Conservation (phyloP, 1,284 basidiomycete species). For the Tilletia indica region DNA sequence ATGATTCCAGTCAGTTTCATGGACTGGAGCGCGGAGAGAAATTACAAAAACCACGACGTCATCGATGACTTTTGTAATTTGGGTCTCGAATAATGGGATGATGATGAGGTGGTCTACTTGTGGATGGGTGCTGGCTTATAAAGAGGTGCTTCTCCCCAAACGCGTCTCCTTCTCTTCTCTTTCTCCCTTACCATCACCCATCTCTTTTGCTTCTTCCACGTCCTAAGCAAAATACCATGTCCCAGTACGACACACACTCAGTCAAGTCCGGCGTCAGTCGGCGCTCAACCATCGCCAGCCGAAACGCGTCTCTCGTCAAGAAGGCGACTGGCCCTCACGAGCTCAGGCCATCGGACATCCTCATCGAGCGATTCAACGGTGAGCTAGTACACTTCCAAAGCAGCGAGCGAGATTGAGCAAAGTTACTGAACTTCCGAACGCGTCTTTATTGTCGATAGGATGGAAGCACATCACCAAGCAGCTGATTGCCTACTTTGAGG, state of each 20-base stretch:
- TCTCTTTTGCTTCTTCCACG: no score
- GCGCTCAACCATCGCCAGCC: conserved; percentile 55
- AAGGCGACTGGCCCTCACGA: conserved; percentile 66
- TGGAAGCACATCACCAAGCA: conserved; percentile 84
- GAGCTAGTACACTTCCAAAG: conserved; percentile 27
- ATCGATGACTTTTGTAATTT: no score
- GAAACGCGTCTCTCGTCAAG: conserved; percentile 58
- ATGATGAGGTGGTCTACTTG: no score
- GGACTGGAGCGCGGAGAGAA: no score
- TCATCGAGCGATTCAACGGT: conserved; percentile 75
- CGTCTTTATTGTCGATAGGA: conserved; percentile 59
- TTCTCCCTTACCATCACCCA: no score
- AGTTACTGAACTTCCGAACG: no score
- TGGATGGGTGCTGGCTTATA: no score
- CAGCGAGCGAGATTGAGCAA: background rate
- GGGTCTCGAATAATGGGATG: no score
- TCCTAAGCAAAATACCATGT: conserved; percentile 17
- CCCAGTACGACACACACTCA: conserved; percentile 50
- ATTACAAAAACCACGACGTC: no score
- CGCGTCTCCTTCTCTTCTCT: no score
- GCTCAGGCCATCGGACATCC: conserved; percentile 87
- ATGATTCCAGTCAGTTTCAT: no score
- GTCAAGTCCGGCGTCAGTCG: conserved; percentile 51
- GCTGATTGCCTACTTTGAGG: conserved; percentile 64
- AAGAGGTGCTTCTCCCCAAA: no score